These are phyloP conservation scores for Yamadazyma olivae DNA, from an alignment of 805 yeast genomes.

Conservation along the genomic window DNA sequence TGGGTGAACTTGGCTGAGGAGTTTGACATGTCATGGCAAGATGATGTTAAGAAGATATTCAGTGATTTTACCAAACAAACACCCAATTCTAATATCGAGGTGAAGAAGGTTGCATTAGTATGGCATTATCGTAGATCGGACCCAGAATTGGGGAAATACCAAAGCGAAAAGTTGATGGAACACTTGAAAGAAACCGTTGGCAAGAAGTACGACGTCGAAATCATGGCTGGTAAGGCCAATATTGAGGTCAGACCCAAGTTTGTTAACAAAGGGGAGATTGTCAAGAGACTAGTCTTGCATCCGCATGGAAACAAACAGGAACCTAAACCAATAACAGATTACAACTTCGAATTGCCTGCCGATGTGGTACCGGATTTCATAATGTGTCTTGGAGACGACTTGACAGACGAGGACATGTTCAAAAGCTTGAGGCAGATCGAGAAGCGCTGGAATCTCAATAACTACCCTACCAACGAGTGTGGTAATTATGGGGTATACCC, in stretches of 20 bases:
- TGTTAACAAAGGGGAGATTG: conserved; percentile 96
- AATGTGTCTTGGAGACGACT: conserved; percentile 91
- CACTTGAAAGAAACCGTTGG: conserved; percentile 61
- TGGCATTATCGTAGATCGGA: conserved; percentile 98
- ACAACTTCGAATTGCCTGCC: conserved; percentile 26
- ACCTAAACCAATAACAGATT: conserved; percentile 20
- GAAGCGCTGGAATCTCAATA: conserved; percentile 43
- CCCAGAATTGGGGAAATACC: conserved; percentile 88
- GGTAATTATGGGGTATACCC: conserved; percentile 70
- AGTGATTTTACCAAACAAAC: conserved; percentile 78
- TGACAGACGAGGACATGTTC: conserved; percentile 98
- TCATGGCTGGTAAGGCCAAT: conserved; percentile 96
- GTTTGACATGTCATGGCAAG: conserved; percentile 93
- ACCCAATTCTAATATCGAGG: conserved; percentile 85
- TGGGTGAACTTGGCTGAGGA: conserved; percentile 87
- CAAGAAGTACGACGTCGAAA: conserved; percentile 75
- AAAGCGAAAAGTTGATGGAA: conserved; percentile 62
- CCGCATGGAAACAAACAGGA: conserved; percentile 57
- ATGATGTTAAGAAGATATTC: conserved; percentile 72
- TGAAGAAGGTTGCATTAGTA: conserved; percentile 88
- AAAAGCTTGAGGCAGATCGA: conserved; percentile 67
- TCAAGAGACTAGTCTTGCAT: conserved; percentile 66
- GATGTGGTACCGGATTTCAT: conserved; percentile 75
- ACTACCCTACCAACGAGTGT: conserved; percentile 39
- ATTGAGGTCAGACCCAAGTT: conserved; percentile 95